Evolutionary conservation across 768 basidiomycete species (phyloP), one percentile per base, ranked within the genome.

Genomic region (Tylopilus plumbeoviolaceoides): DNA sequence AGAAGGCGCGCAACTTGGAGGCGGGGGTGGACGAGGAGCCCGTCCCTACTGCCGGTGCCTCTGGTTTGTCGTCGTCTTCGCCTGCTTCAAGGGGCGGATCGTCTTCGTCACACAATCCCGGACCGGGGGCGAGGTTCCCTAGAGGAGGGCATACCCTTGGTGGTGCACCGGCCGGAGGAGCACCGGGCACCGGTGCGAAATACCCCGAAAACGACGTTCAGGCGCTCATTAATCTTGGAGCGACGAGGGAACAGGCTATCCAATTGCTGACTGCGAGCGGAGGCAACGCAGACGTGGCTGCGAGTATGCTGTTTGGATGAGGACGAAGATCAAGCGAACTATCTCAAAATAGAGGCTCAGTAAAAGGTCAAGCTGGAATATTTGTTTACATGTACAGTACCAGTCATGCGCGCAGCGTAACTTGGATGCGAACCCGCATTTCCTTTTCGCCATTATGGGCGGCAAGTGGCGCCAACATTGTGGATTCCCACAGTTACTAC

Each of bases 261-360:
- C 78, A 79, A 42, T 76, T 84, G 42, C 72, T 98, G 54, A 80
- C 87, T 14, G 88, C 90, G 5, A 80, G 91, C 0, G 85, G 83
- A 4, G 95, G 95, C 2, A 91, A 95, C 65, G 74, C 92, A 20
- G 92, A 97, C 56, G 75, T 89, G 21, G 95, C 95, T 10, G 94
- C 90, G 10, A 92, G 91, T 31, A 72, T 95, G 64, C 66, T 97
- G 50, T 98, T 98, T 66, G 85, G 66, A 62, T 63, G 44, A 63
- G n/a, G 17, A 35, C n/a, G n/a, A 27, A 39, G 30, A 33, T n/a
- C 8, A 21, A 7, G 20, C 12, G n/a, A 18, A 18, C n/a, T 18
- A 62, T 58, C 33, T 58, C 30, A 40, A 17, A 40, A 27, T 44
- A 20, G 48, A 48, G 21, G 12, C n/a, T 14, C 15, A 4, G 18